phyloP scores from a whole-genome alignment of 2,329 filamentous ascomycete genomes.

The Pseudogymnoascus sp. region DNA sequence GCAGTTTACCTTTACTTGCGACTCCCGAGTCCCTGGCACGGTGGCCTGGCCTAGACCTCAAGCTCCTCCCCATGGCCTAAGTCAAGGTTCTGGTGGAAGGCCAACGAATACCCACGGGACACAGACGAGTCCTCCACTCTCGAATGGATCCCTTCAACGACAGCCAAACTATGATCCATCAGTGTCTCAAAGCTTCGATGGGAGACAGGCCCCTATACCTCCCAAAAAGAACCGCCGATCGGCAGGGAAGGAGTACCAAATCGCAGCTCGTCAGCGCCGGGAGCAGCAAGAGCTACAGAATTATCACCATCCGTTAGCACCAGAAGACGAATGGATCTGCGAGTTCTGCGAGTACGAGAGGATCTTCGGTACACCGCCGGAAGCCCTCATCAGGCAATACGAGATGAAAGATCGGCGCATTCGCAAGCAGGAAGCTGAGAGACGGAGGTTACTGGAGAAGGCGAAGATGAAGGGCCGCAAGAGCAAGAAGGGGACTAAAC shows the following conservation, averaged over 20 bases:
- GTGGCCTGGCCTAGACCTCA: constrained; percentile 60
- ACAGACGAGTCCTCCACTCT: constrained; percentile 26
- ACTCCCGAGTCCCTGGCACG: constrained; percentile 75
- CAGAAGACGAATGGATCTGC: constrained; percentile 84
- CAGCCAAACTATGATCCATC: constrained; percentile 16
- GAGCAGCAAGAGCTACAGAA: constrained; percentile 70
- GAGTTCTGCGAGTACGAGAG: constrained; percentile 97
- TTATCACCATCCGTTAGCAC: constrained; percentile 59
- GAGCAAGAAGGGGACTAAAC: constrained; percentile 72
- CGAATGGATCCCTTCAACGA: neutral
- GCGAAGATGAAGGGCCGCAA: constrained; percentile 90
- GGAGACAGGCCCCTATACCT: constrained; percentile 24
- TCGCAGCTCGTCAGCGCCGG: constrained; percentile 69
- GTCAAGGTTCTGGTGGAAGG: constrained; percentile 15
- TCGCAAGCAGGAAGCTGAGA: constrained; percentile 77
- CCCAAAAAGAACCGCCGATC: constrained; percentile 57
- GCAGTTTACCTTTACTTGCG: constrained; percentile 94
- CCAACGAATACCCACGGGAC: constrained; percentile 27
- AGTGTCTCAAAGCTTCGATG: neutral
- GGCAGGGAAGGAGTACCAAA: constrained; percentile 59
- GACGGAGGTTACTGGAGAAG: constrained; percentile 76
- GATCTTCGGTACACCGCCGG: constrained; percentile 82
- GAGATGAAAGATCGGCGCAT: constrained; percentile 88
- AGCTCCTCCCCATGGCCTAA: constrained; percentile 19
- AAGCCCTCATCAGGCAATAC: constrained; percentile 79